Percentiles rank a stretch among this genome's conserved stretches.
Conservation (phyloP, 352 stramenopile genomes). For the Phytophthora parvispora region DNA sequence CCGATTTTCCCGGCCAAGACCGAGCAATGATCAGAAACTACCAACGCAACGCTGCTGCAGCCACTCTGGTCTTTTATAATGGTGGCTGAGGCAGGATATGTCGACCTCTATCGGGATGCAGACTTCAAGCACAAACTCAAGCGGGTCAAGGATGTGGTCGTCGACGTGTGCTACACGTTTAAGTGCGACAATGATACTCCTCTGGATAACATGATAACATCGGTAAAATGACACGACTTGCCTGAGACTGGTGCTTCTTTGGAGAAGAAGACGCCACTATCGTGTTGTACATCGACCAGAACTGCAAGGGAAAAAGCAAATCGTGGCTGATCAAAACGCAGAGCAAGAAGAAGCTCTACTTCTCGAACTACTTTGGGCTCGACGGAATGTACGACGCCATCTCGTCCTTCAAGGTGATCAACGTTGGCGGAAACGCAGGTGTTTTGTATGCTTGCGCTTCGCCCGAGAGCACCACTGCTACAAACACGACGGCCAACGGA, state of each 20-base stretch:
- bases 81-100: constrained; percentile 1
- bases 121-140: constrained; percentile 22
- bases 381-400: constrained; percentile 22
- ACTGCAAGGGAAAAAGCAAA: constrained; percentile 2
- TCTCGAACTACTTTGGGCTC: constrained; percentile 8
- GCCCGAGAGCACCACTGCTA: background rate
- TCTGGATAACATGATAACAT: constrained; percentile 19
- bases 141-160: background rate
- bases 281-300: constrained; percentile 9
- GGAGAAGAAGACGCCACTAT: constrained; percentile 1
- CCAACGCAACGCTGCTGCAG: background rate
- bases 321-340: constrained; percentile 15
- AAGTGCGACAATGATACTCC: background rate
- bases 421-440: constrained; percentile 5
- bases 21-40: background rate
- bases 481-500: background rate
- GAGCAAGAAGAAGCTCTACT: constrained; percentile 17
- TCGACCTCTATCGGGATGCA: constrained; percentile 18
- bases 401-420: constrained; percentile 19
- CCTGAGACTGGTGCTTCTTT: background rate
- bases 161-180: constrained; percentile 24
- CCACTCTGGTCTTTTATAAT: background rate
- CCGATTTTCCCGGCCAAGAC: background rate
- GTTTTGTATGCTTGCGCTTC: background rate
- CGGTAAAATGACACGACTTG: constrained; percentile 14